A percentile compares a stretch with the other conserved stretches of the same genome.
phyloP scores from a whole-genome alignment of 805 yeast genomes.

The Nakazawaea pomicola region DNA sequence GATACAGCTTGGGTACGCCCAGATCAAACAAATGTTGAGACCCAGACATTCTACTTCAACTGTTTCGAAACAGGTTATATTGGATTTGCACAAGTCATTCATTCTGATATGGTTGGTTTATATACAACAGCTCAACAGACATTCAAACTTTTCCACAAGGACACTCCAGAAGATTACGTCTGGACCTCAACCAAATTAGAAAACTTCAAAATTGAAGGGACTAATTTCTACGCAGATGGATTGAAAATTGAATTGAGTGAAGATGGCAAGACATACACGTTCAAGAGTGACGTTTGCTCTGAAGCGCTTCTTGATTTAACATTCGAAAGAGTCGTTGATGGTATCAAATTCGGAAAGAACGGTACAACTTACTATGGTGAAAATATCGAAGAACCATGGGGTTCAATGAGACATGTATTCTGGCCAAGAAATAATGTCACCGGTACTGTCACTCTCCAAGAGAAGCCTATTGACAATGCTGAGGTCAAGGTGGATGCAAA shows the following conservation, averaged over 20 bases:
- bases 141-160: slow-evolving; percentile 65
- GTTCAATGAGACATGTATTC: slow-evolving; percentile 90
- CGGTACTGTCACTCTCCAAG: slow-evolving; percentile 56
- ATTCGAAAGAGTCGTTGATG: slow-evolving; percentile 60
- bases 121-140: slow-evolving; percentile 93
- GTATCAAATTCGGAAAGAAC: slow-evolving; percentile 85
- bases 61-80: slow-evolving; percentile 55
- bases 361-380: slow-evolving; percentile 88
- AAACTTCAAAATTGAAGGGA: slow-evolving; percentile 66
- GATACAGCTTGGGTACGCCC: slow-evolving; percentile 80
- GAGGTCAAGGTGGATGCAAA: slow-evolving; percentile 20
- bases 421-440: slow-evolving; percentile 84
- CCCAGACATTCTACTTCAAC: slow-evolving; percentile 85
- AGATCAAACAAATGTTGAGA: slow-evolving; percentile 84
- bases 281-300: slow-evolving; percentile 61
- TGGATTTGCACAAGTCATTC: slow-evolving; percentile 93
- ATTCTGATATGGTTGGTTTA: slow-evolving; percentile 84
- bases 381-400: slow-evolving; percentile 86
- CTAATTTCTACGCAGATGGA: slow-evolving; percentile 75
- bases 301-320: slow-evolving; percentile 68
- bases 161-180: slow-evolving; percentile 45
- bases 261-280: slow-evolving; percentile 44
- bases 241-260: slow-evolving; percentile 57
- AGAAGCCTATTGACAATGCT: slow-evolving; percentile 20
- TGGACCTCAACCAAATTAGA: slow-evolving; percentile 94